A percentile compares a stretch with the other conserved stretches of the same genome.
These are phyloP conservation scores for Xanthoparmelia taractica DNA, from an alignment of 495 filamentous ascomycete genomes.

Conservation along the genomic window DNA sequence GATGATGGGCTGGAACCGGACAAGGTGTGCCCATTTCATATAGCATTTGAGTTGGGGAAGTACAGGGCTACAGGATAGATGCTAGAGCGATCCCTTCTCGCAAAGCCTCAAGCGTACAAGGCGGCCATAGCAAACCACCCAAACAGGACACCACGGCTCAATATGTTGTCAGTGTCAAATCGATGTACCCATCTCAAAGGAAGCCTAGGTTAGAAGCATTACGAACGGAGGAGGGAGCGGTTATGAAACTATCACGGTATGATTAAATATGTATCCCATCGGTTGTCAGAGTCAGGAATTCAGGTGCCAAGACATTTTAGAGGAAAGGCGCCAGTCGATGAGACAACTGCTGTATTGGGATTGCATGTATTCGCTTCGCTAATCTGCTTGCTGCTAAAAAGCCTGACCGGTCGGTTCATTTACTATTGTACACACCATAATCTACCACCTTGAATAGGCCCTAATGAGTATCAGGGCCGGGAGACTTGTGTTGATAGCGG, in stretches of 20 bases:
- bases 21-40: no score
- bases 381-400: no score
- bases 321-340: no score
- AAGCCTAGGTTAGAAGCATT: background rate
- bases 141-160: background rate
- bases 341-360: no score
- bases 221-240: background rate
- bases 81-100: background rate
- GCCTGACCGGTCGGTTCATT: no score
- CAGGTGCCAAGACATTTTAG: background rate
- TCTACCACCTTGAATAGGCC: background rate
- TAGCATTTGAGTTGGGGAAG: background rate
- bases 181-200: background rate
- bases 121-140: background rate
- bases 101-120: background rate
- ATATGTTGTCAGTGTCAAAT: background rate
- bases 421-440: no score
- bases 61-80: background rate
- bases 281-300: background rate
- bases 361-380: no score
- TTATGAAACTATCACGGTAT: background rate
- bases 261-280: background rate
- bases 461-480: background rate
- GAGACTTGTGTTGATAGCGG: background rate
- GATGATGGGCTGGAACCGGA: no score